Evolutionary conservation across 2,329 filamentous ascomycete genomes (phyloP), one percentile per base, ranked within the genome.

Genomic region (Calycina herbarum): DNA sequence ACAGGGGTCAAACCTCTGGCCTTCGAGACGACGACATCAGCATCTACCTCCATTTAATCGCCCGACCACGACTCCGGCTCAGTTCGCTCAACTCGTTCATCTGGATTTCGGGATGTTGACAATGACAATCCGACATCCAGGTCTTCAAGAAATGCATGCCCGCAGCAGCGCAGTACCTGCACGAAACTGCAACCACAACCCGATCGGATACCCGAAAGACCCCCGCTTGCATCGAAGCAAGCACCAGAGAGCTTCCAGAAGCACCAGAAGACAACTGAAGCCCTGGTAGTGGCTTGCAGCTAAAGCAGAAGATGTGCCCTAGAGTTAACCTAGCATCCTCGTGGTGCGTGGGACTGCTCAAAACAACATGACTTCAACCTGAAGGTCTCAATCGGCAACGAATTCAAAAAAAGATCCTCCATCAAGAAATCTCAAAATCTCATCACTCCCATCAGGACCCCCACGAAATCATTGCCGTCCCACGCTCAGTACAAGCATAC

Each of bases 81-180:
- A 51, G 27, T 3, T 51, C 45, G n/a, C 24, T 27, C 45, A 51
- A 10, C 24, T 54, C 10, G 24, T 27, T 54, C 48, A 54, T 54
- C 3, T 54, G 11, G 27, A 54, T 5, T 54, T 54, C 48, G 48
- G 20, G 48, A 54, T 2, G 48, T 54, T 54, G 11, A 40, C 48
- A 24, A 24, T 54, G 11, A 40, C 48, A 24, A 24, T 27, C 20
- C 48, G 48, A 24, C 48, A 27, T 54, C 48, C 48, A 27, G 48
- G 20, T 54, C 7, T 54, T 24, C 20, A 54, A 54, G 5, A 54
- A 54, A 54, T 54, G 48, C 48, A 54, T 54, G 20, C 10, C 48
- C 48, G 48, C 48, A 54, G n/a, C 24, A 24, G 10, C n/a, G 48
- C 48, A 54, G n/a, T 54, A 24, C 48, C 48, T 54, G 48, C 48